A percentile compares a stretch with the other conserved stretches of the same genome.
Conservation (phyloP, 176 grass and related monocot genomes). For the Eremochloa ophiuroides region DNA sequence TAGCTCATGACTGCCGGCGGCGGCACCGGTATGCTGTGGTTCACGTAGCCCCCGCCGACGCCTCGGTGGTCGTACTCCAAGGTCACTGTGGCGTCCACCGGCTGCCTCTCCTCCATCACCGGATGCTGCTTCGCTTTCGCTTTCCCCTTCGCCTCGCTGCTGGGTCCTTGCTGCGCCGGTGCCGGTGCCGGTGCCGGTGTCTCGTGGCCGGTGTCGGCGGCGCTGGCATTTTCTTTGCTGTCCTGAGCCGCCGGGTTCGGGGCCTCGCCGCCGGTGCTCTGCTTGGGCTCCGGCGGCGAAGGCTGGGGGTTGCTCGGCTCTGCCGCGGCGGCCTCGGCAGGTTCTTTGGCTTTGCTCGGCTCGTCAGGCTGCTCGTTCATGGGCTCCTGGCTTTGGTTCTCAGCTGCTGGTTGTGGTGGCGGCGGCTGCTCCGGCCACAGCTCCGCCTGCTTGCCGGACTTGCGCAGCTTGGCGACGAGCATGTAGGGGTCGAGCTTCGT, state of each 20-base stretch:
- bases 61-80: constrained; percentile 15
- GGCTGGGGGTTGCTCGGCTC: constrained; percentile 19
- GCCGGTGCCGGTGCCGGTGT: neutral
- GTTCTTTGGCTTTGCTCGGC: constrained; percentile 17
- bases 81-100: constrained; percentile 40
- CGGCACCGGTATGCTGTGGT: constrained; percentile 10
- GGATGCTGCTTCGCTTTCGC: neutral
- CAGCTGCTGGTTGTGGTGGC: neutral
- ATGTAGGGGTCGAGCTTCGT: constrained; percentile 34
- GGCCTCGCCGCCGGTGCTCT: neutral
- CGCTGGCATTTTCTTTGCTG: neutral
- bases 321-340: neutral
- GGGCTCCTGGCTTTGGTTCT: constrained; percentile 25
- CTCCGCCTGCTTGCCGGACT: constrained; percentile 64
- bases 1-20: constrained; percentile 45
- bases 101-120: constrained; percentile 8
- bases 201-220: neutral
- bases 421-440: constrained; percentile 39
- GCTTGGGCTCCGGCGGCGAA: neutral
- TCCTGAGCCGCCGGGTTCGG: neutral
- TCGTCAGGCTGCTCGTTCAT: constrained; percentile 25
- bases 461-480: constrained; percentile 48
- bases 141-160: neutral
- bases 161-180: neutral
- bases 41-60: neutral